A percentile compares a stretch with the other conserved stretches of the same genome.
These are phyloP conservation scores for Mycena floridula DNA, from an alignment of 768 basidiomycete species.

Conservation along the genomic window DNA sequence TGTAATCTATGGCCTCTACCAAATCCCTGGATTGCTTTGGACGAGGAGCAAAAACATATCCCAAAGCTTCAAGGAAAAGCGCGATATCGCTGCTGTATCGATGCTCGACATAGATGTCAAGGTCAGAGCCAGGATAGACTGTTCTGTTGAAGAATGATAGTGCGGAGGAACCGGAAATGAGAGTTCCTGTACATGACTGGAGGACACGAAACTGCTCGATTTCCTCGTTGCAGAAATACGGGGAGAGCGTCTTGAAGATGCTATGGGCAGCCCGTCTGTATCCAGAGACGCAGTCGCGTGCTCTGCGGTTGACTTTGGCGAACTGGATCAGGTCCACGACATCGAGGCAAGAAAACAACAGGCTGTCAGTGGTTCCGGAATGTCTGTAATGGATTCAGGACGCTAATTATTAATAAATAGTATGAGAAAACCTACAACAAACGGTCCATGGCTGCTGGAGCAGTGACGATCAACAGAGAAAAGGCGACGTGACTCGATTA, in stretches of 20 bases:
- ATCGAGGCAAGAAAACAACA: neutral
- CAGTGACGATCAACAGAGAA: too few relatives aligned
- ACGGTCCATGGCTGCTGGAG: neutral
- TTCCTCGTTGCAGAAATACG: neutral
- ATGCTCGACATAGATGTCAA: conserved; percentile 30
- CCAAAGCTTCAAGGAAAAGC: conserved; percentile 20
- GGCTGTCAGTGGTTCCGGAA: neutral
- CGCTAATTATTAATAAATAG: neutral
- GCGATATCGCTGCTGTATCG: conserved; percentile 18
- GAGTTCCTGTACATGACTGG: conserved; percentile 26
- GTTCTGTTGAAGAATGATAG: conserved; percentile 33
- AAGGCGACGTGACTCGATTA: too few relatives aligned
- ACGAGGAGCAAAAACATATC: conserved; percentile 21
- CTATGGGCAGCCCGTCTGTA: neutral
- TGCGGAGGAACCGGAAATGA: conserved; percentile 35
- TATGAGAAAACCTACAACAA: neutral
- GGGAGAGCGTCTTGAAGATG: neutral
- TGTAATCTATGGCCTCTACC: neutral
- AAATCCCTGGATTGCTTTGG: neutral
- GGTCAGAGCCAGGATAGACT: conserved; percentile 28
- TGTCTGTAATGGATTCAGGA: neutral
- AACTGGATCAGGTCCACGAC: neutral
- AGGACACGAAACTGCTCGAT: conserved; percentile 26
- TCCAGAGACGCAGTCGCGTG: neutral
- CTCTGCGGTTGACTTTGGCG: neutral